Conservation (phyloP, 345 rosid species). For the Aethionema arabicum region DNA sequence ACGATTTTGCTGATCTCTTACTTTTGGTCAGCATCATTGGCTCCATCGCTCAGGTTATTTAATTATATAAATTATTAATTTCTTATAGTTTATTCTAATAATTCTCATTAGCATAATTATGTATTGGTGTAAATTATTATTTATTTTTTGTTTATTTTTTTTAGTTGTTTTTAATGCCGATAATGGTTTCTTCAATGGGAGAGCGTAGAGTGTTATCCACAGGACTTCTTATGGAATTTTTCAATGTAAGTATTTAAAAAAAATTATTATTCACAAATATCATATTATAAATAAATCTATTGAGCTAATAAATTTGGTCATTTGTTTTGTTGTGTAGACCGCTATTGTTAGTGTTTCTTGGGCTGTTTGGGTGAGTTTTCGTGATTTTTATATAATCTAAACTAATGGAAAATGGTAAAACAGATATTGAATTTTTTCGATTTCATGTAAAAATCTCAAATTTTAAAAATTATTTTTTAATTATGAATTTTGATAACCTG, state of each 20-base stretch:
- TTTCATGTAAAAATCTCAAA: too few relatives aligned
- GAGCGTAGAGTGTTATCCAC: conserved; percentile 66
- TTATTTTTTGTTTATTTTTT: background rate
- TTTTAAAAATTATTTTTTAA: too few relatives aligned
- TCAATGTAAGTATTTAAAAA: conserved; percentile 13
- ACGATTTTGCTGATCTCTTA: conserved; percentile 67
- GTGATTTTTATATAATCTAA: too few relatives aligned
- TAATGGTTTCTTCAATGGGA: conserved; percentile 49
- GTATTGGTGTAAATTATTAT: background rate
- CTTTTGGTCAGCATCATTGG: conserved; percentile 46
- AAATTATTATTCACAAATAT: background rate
- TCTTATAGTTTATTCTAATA: background rate
- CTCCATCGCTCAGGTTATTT: conserved; percentile 59
- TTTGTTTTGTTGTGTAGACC: conserved; percentile 47
- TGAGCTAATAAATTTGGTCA: background rate
- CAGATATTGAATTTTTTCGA: too few relatives aligned
- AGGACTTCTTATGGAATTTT: conserved; percentile 59
- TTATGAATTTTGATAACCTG: too few relatives aligned
- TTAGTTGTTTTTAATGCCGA: conserved; percentile 73
- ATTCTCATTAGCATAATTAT: background rate
- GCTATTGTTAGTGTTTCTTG: conserved; percentile 62
- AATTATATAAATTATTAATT: background rate
- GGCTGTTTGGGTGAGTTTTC: conserved; percentile 64
- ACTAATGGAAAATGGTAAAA: too few relatives aligned
- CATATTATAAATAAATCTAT: background rate